Percentiles rank a stretch among this genome's conserved stretches.
Conservation (phyloP, 1,139 yeast species). For the Yamadazyma oceani region DNA sequence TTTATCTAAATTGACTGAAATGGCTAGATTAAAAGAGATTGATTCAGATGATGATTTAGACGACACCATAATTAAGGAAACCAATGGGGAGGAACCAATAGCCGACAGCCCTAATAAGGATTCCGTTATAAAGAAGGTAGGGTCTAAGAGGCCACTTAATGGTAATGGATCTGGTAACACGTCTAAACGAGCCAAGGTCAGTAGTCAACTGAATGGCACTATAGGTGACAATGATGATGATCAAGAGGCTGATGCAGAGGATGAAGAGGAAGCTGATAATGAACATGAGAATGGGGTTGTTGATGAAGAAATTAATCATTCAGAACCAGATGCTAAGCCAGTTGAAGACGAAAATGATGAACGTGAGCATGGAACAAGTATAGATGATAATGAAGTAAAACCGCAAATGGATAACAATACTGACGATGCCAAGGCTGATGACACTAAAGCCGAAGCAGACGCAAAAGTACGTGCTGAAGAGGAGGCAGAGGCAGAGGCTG, state of each 20-base stretch:
- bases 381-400: slow-evolving; percentile 1
- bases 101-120: too few relatives aligned
- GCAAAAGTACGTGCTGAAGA: too few relatives aligned
- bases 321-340: slow-evolving; percentile 1
- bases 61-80: slow-evolving; percentile 4
- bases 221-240: neutral
- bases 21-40: slow-evolving; percentile 42
- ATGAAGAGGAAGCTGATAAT: slow-evolving; percentile 13
- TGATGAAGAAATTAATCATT: slow-evolving; percentile 1
- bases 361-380: neutral
- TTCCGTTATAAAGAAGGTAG: slow-evolving; percentile 9
- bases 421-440: slow-evolving; percentile 9
- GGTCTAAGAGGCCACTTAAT: neutral
- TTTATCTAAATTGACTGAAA: slow-evolving; percentile 40
- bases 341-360: neutral
- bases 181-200: neutral
- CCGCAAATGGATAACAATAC: slow-evolving; percentile 9
- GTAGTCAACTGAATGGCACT: neutral
- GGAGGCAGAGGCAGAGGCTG: slow-evolving; percentile 14
- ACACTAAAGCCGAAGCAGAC: too few relatives aligned
- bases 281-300: slow-evolving; percentile 5
- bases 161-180: slow-evolving; percentile 4
- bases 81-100: neutral
- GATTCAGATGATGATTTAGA: slow-evolving; percentile 33
- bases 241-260: slow-evolving; percentile 8